phyloP scores from a whole-genome alignment of 78 protist genomes.

The Cavenderia fasciculata region DNA sequence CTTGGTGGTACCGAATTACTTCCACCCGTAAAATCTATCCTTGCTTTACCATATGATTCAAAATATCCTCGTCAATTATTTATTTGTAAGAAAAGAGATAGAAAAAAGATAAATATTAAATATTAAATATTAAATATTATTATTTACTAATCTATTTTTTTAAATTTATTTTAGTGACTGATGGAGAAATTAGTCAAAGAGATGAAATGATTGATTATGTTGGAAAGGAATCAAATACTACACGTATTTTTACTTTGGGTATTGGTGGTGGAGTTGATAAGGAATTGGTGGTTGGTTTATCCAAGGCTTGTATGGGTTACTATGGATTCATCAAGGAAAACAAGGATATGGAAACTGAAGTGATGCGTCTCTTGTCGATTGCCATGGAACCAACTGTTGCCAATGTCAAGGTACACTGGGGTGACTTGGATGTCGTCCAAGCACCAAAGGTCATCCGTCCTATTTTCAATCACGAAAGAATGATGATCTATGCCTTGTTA shows the following conservation, averaged over 20 bases:
- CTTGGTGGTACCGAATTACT: slow-evolving; percentile 73
- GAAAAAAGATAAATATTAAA: neutral
- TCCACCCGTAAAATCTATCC: slow-evolving; percentile 44
- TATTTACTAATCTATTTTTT: no score
- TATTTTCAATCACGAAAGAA: neutral
- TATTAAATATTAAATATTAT: neutral
- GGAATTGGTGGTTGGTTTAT: slow-evolving; percentile 58
- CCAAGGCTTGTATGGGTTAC: slow-evolving; percentile 56
- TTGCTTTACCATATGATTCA: neutral
- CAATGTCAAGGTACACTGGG: slow-evolving; percentile 43
- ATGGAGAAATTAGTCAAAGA: slow-evolving; percentile 46
- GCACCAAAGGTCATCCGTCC: slow-evolving; percentile 41
- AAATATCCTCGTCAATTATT: slow-evolving; percentile 68
- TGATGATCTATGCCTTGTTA: slow-evolving; percentile 1
- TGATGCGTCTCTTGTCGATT: slow-evolving; percentile 25
- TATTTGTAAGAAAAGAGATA: slow-evolving; percentile 23
- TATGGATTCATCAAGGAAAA: slow-evolving; percentile 20
- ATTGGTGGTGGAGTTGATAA: slow-evolving; percentile 74
- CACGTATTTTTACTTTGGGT: slow-evolving; percentile 73
- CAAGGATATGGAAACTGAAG: slow-evolving; percentile 14
- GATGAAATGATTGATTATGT: slow-evolving; percentile 34
- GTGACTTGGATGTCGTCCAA: neutral
- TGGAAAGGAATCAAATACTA: slow-evolving; percentile 18
- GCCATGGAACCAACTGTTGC: slow-evolving; percentile 34
- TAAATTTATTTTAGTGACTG: slow-evolving; percentile 39